phyloP scores from a whole-genome alignment of 2,329 filamentous ascomycete species.

The Tolypocladium endophyticum region DNA sequence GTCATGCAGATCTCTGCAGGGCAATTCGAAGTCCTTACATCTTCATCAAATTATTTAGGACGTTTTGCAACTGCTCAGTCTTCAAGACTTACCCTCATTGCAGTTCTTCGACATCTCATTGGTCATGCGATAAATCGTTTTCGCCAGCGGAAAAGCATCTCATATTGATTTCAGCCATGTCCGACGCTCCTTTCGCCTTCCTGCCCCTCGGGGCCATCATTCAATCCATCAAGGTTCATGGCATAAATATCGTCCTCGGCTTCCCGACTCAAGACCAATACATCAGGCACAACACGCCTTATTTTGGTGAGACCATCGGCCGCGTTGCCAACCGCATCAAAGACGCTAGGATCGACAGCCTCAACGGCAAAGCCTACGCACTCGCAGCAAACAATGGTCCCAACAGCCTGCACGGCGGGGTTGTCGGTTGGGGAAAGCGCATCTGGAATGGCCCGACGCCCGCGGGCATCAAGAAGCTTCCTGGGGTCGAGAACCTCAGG shows the following conservation, averaged over 20 bases:
- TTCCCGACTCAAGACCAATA: constrained; percentile 72
- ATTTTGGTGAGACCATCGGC: constrained; percentile 91
- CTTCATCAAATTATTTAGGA: neutral
- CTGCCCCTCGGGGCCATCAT: constrained; percentile 70
- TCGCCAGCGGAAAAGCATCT: neutral
- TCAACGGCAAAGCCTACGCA: constrained; percentile 63
- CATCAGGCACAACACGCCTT: constrained; percentile 61
- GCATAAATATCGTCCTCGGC: constrained; percentile 77
- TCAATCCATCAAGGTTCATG: constrained; percentile 68
- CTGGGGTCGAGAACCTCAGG: constrained; percentile 38
- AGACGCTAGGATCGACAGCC: constrained; percentile 54
- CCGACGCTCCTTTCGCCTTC: constrained; percentile 48
- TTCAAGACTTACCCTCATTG: neutral
- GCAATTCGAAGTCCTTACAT: neutral
- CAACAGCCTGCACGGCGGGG: constrained; percentile 67
- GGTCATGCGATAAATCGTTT: neutral
- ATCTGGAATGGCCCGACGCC: constrained; percentile 62
- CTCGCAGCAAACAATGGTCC: constrained; percentile 67
- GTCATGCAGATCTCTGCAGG: no score
- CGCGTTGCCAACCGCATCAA: constrained; percentile 73
- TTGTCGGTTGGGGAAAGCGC: constrained; percentile 70
- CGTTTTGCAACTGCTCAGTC: neutral
- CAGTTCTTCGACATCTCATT: neutral
- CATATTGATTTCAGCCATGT: constrained; percentile 17
- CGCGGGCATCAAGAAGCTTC: constrained; percentile 39